Conservation (phyloP, 768 basidiomycete species). For the Clitopilus hobsonii region DNA sequence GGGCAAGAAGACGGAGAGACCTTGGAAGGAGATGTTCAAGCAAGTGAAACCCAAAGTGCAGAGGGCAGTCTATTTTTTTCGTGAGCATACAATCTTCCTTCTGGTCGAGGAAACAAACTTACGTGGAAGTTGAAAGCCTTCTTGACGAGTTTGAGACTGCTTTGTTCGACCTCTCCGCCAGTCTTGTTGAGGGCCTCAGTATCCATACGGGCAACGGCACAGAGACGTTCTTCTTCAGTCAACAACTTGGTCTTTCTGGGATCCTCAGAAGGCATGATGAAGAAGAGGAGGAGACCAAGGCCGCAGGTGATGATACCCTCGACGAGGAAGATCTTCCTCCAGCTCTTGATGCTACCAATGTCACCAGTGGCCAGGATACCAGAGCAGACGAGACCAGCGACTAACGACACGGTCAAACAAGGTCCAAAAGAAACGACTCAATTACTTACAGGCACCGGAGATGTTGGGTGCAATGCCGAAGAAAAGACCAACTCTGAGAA, state of each 20-base stretch:
- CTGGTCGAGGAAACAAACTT: not conserved
- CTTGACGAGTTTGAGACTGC: constrained; percentile 17
- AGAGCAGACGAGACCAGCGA: constrained; percentile 34
- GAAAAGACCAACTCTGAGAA: constrained; percentile 30
- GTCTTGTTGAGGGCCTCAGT: constrained; percentile 23
- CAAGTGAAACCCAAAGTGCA: constrained; percentile 26
- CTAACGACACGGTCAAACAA: constrained; percentile 12
- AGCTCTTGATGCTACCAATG: constrained; percentile 25
- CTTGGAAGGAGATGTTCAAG: constrained; percentile 40
- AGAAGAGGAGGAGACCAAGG: constrained; percentile 19
- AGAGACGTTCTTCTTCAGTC: constrained; percentile 19
- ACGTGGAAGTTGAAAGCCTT: constrained; percentile 19
- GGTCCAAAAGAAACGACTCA: not conserved
- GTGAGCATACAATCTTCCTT: not conserved
- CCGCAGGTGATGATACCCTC: constrained; percentile 27
- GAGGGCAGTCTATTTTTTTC: constrained; percentile 21
- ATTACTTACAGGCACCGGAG: constrained; percentile 29
- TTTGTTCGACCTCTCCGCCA: constrained; percentile 21
- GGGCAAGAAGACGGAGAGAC: constrained; percentile 39
- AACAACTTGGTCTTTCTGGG: constrained; percentile 22
- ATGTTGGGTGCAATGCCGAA: constrained; percentile 27
- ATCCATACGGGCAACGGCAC: constrained; percentile 24
- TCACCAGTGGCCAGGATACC: constrained; percentile 24
- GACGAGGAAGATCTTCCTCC: constrained; percentile 32
- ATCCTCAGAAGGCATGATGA: constrained; percentile 21